Percentiles rank a stretch among this genome's conserved stretches.
Conservation (phyloP, 2,329 filamentous ascomycete species). For the Neonectria hederae region DNA sequence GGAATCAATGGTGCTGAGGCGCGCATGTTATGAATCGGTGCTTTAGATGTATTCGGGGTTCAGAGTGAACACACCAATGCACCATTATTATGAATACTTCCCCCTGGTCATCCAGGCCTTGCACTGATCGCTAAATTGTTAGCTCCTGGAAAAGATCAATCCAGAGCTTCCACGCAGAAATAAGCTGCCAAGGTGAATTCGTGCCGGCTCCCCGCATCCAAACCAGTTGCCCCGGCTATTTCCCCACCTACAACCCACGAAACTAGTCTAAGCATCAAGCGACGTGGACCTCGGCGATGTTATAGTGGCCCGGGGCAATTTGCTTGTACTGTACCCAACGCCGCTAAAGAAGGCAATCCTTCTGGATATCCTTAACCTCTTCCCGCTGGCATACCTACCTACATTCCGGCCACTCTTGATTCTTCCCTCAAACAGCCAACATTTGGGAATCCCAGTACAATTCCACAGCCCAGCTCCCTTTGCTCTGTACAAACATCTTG, state of each 20-base stretch:
- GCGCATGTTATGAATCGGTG: no score
- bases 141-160: no score
- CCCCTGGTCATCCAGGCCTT: no score
- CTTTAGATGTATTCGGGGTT: background rate
- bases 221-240: conserved; percentile 16
- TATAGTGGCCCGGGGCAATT: conserved; percentile 9
- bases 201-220: background rate
- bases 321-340: background rate
- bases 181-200: no score
- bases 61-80: background rate
- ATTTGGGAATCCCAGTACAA: background rate
- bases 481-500: background rate
- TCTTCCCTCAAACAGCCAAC: background rate
- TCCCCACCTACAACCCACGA: background rate
- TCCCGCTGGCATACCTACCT: background rate
- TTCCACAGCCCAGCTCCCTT: background rate
- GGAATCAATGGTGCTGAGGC: background rate
- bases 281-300: conserved; percentile 11
- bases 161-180: no score
- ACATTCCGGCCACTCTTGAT: background rate
- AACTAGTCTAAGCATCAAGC: background rate
- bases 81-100: background rate
- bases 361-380: conserved; percentile 1
- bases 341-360: background rate
- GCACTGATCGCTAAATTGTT: no score